phyloP scores from a whole-genome alignment of 1,284 basidiomycete genomes.

The Cryptococcus sp. region DNA sequence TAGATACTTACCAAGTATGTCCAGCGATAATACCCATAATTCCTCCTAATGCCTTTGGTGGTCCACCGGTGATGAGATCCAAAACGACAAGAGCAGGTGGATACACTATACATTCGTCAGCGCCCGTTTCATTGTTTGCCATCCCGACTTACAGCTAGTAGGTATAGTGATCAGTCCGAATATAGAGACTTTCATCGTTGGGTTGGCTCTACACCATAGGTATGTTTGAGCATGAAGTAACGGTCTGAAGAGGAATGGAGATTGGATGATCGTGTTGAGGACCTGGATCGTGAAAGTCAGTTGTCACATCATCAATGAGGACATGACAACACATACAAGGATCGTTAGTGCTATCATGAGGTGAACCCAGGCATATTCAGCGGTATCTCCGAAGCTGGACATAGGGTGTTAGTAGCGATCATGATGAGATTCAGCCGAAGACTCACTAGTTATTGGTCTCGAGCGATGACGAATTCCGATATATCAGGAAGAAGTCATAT shows the following conservation, averaged over 20 bases:
- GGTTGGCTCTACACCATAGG: constrained; percentile 42
- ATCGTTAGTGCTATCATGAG: constrained; percentile 32
- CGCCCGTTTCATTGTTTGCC: background rate
- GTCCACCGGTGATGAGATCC: constrained; percentile 38
- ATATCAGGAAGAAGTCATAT: constrained; percentile 43
- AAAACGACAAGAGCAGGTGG: constrained; percentile 36
- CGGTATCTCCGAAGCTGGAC: constrained; percentile 28
- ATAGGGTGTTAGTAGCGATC: background rate
- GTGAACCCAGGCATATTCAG: constrained; percentile 42
- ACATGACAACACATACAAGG: constrained; percentile 15
- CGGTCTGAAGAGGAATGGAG: constrained; percentile 41
- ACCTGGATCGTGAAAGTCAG: constrained; percentile 14
- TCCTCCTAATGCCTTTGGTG: constrained; percentile 29
- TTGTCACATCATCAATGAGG: background rate
- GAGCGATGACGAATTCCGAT: constrained; percentile 40
- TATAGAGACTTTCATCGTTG: constrained; percentile 39
- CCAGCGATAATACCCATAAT: constrained; percentile 40
- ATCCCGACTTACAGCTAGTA: constrained; percentile 32
- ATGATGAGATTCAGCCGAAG: background rate
- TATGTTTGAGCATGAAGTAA: constrained; percentile 43
- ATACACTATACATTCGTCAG: constrained; percentile 30
- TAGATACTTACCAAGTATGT: constrained; percentile 35
- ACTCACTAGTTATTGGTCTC: constrained; percentile 37
- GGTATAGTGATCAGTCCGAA: constrained; percentile 45
- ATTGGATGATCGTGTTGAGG: constrained; percentile 29